Base-by-base conservation (phyloP, 208 protist species). In the Strigomonas galati region DNA sequence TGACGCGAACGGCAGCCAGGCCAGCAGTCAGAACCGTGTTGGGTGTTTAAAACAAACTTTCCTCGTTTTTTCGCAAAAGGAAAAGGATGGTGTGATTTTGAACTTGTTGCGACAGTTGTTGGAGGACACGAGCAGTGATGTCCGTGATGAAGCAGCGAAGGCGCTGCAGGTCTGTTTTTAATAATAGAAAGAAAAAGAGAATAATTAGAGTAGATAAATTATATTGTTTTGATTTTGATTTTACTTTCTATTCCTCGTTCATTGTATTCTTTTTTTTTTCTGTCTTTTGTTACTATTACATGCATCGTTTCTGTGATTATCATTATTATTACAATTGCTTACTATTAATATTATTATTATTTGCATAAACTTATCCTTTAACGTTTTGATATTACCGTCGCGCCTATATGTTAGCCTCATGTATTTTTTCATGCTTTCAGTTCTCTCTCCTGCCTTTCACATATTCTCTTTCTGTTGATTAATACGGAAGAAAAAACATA, bases 111-210 rank as follows among this genome's bases (percentile, higher is more conserved):
- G 85, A 21, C 60, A 85, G 51, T 73, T 94, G 60, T 46, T 94
- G 60, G 79, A 91, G 57, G 89, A 94, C 62, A 62, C 75, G 23
- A 83, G 81, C 37, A 53, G 55, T 3, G 85, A 94, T 65, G 85
- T 94, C 17, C 82, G 89, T 17, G 73, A 94, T 57, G 83, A 92
- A 59, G 89, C 89, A 0, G 82, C 85, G 6, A 82, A 84, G 63
- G 89, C 89, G 23, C 58, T 94, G 67, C 70, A 82, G 66, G 56
- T 92, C 19, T 92, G 85, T 56, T 90, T 91, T 32, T 94, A 76
- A 65, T 14, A 5, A 49, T 0, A 35, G 0, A 48, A 54, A 65
- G 9, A 23, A 65, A 55, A 35, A 48, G 55, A 55, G 19, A 55
- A 32, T 30, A 65, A 17, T 43, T 7, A 40, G 51, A 56, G 27